Base-by-base conservation (phyloP, 2,329 filamentous ascomycete genomes). In the Penicillium decumbens region DNA sequence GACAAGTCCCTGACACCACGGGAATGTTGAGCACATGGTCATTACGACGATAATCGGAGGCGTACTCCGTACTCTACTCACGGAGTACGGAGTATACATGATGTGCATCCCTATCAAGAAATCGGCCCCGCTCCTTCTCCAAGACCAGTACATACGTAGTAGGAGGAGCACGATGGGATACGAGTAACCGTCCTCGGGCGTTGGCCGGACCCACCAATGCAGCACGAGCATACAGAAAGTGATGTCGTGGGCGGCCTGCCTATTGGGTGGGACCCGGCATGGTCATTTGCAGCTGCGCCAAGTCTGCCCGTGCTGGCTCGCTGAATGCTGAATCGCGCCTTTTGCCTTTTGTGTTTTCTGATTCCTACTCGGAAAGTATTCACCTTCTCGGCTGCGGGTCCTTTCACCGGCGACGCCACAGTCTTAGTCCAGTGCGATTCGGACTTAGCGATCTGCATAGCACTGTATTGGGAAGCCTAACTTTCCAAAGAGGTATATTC, bases 201-300 rank as follows among this genome's bases (percentile, higher is more conserved):
- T 49, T 47, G 46, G 41, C 56, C 49, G 46, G 30, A 33, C 49
- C 42, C 18, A 56, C 54, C 50, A 29, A 40, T 47, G 30, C 51
- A 54, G 54, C 54, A 54, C 54, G 49, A 58, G 55, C 38, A 45
- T 46, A 46, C 43, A 43, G 44, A 50, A 45, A 48, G 23, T 47
- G 41, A 53, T 49, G 48, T 57, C 50, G 53, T 42, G 47, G 53
- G 47, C 25, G 50, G 27, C 15, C 20, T 29, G 43, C 38, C 58
- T 24, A 60, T 59, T 59, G 55, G 58, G 25, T 44, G 43, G 46
- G 25, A 49, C 42, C 32, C 40, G 41, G 37, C 45, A 47, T 30
- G 42, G 51, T 59, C 55, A 55, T 60, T 59, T 53, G 46, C 47
- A 49, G 51, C 40, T 33, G 45, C 47, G 56, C 57, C 51, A 59